Conservation (phyloP, 1,139 yeast genomes). For the Hemisphaericaspora xylanilytica region DNA sequence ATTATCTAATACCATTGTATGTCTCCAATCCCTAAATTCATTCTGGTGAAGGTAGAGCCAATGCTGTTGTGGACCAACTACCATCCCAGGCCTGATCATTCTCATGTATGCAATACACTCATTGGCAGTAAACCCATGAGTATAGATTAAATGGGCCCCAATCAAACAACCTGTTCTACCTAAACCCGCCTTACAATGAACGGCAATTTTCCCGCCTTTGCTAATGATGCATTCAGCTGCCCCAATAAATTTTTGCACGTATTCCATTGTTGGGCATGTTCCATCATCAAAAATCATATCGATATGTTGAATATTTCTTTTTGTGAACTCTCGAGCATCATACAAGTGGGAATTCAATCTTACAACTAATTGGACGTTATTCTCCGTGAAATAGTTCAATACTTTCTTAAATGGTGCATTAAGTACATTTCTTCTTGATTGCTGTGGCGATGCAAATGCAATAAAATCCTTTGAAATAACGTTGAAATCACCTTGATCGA, state of each 20-base stretch:
- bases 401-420: slow-evolving; percentile 81
- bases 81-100: slow-evolving; percentile 97
- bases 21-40: slow-evolving; percentile 94
- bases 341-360: slow-evolving; percentile 89
- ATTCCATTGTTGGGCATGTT: slow-evolving; percentile 92
- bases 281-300: slow-evolving; percentile 98
- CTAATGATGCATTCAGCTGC: slow-evolving; percentile 87
- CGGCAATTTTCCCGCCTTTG: slow-evolving; percentile 90
- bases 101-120: slow-evolving; percentile 97
- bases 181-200: slow-evolving; percentile 96
- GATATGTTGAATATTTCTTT: slow-evolving; percentile 79
- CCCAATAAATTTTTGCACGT: slow-evolving; percentile 88
- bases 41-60: slow-evolving; percentile 96
- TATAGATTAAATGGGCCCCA: slow-evolving; percentile 94
- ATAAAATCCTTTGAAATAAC: slow-evolving; percentile 88
- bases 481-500: slow-evolving; percentile 95
- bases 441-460: slow-evolving; percentile 97
- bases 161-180: slow-evolving; percentile 97
- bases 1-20: slow-evolving; percentile 80
- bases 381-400: slow-evolving; percentile 65
- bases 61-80: slow-evolving; percentile 98
- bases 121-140: slow-evolving; percentile 94
- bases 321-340: slow-evolving; percentile 79
- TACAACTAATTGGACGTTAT: slow-evolving; percentile 84
- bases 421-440: slow-evolving; percentile 46